Base-by-base conservation (phyloP, 257 asterid species). In the Capsicum pubescens region DNA sequence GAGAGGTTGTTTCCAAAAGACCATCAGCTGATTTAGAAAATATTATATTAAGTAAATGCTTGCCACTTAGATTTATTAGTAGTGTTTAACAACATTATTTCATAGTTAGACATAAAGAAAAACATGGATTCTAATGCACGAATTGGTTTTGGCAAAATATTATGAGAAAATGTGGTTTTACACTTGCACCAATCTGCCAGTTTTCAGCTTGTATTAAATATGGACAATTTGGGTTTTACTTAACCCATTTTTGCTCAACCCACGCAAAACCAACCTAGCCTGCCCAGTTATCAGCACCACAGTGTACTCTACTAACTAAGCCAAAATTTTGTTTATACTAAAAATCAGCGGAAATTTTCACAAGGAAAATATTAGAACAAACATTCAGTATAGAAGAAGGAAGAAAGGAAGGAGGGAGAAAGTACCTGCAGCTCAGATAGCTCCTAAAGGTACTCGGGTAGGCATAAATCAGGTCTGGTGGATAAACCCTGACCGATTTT, bases 401-500 rank as follows among this genome's bases (percentile, higher is more conserved):
- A 72, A 26, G 32, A 26, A 26, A 26, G 32, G 32, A 26, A 26
- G 1, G 32, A 26, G 12, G 56, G 70, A 9, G 52, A 66, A 81
- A 54, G 63, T 82, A 89, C 99, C 99, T 96, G 99, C 89, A 97
- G 86, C 87, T 91, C 86, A 50, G 98, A 86, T 56, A 97, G 97
- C 93, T 97, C 98, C 87, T 97, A 98, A 48, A 97, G 93, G 87
- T 88, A 97, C 69, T 82, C 84, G 8, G 98, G 92, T 1, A 98
- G 99, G 84, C 99, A 97, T 79, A 97, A 91, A 84, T 97, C 98
- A 58, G 99, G 99, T 81, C 99, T 88, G 66, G 98, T 93, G 81
- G 99, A 95, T 86, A 97, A 89, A n/a, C 98, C 99, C 88, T 97
- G 99, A 9, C 98, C 98, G 80, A 97, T 89, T 88, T 95, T 97